Base-by-base conservation (phyloP, 208 protist genomes). In the Leishmania martiniquensis region DNA sequence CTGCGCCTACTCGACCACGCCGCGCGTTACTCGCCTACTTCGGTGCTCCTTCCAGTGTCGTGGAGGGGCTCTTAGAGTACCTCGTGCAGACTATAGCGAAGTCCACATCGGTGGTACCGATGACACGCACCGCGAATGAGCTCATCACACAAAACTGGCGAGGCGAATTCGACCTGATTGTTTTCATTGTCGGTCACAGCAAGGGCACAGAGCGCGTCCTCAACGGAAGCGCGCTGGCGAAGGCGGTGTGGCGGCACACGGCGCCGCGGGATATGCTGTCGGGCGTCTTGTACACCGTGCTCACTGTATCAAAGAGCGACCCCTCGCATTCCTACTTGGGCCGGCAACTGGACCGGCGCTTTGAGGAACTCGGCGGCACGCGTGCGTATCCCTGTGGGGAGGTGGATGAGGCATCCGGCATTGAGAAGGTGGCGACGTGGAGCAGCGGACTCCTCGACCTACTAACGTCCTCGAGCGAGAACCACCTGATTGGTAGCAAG, bases 351-450 rank as follows among this genome's bases (percentile, higher is more conserved):
- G 90, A 96, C 57, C 82, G 81, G 4, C 85, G 86, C 2, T 49
- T 96, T 44, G 76, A 85, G 71, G 87, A 92, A 75, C 86, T 95
- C 2, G 87, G 90, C 63, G 90, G 75, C 45, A 84, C 82, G 20
- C 87, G 86, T n/a, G 90, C 91, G 60, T 87, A 85, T 73, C 73
- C 76, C 1, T 83, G 83, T 22, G 92, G 87, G 5, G 90, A 95
- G 62, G 90, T 84, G 37, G 84, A 91, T 55, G 92, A 92, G 42
- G 88, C 85, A 13, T 78, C 81, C 52, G 71, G 87, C 3, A 47
- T 91, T 37, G 80, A 93, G 69, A 69, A 71, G 47, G 79, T 55
- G 6, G 88, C 93, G 20, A 89, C 65, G 42, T 96, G 88, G 88
- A 85, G 79, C 34, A 59, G n/a, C 20, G 81, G 91, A 25, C 59